These are phyloP conservation scores for Toxicodendron radicans DNA, from an alignment of 345 rosid species.

Conservation along the genomic window DNA sequence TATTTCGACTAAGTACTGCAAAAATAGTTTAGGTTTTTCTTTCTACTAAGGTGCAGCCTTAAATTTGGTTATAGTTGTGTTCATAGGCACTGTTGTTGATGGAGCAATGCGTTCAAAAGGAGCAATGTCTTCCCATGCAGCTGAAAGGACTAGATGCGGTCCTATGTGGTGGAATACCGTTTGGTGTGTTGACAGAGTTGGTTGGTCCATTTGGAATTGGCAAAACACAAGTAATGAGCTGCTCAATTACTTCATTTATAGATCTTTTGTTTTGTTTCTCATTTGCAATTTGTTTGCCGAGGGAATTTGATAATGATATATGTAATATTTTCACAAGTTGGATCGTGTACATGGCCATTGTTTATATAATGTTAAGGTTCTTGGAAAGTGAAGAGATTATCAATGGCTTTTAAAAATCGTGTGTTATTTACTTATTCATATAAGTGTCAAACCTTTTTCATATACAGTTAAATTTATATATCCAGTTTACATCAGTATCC, in stretches of 20 bases:
- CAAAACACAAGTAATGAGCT: conserved; percentile 62
- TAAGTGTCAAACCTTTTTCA: neutral
- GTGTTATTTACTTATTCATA: neutral
- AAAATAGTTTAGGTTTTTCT: neutral
- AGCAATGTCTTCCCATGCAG: conserved; percentile 61
- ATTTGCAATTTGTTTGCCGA: neutral
- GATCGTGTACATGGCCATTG: neutral
- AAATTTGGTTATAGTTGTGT: conserved; percentile 13
- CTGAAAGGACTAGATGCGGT: conserved; percentile 75
- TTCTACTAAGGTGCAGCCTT: neutral
- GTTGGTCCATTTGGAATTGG: conserved; percentile 92
- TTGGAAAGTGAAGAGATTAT: neutral
- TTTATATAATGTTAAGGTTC: neutral
- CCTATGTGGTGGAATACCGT: conserved; percentile 78
- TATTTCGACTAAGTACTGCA: too few species aligned
- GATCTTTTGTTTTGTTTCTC: neutral
- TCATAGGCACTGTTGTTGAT: conserved; percentile 49
- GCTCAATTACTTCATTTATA: neutral
- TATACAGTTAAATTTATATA: neutral
- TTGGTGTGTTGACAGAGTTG: conserved; percentile 79
- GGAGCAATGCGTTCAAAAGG: conserved; percentile 47
- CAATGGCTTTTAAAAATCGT: neutral
- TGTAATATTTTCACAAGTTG: neutral
- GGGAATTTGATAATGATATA: neutral
- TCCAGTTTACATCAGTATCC: neutral